Evolutionary conservation across 2,329 filamentous ascomycete genomes (phyloP).

Genomic region (Neoarthrinium moseri): DNA sequence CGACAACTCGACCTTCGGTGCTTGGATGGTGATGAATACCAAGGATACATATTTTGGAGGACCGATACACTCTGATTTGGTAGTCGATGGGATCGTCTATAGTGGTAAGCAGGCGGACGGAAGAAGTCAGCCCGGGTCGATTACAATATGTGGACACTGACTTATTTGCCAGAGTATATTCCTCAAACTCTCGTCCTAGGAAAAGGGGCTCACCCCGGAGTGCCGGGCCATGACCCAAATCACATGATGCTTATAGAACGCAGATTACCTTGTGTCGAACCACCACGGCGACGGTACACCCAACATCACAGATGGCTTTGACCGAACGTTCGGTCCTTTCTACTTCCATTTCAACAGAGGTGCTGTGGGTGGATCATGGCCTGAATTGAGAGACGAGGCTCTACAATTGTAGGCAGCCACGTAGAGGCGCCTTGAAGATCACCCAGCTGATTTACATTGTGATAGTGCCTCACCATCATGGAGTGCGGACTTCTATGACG

Average conservation of each 20-base stretch:
- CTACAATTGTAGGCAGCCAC: slow-evolving; percentile 30
- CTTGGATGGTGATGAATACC: slow-evolving; percentile 65
- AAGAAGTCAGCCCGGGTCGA: no score
- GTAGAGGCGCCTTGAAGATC: not conserved
- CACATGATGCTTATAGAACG: not conserved
- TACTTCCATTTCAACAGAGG: slow-evolving; percentile 64
- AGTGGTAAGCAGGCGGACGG: no score
- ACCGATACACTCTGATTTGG: slow-evolving; percentile 60
- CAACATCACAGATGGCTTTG: slow-evolving; percentile 63
- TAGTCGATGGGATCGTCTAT: slow-evolving; percentile 64
- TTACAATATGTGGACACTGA: no score
- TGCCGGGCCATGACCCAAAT: no score
- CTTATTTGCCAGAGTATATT: no score
- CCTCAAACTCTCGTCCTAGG: no score
- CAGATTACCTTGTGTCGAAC: slow-evolving; percentile 57
- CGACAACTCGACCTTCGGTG: slow-evolving; percentile 54
- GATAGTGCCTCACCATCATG: slow-evolving; percentile 43
- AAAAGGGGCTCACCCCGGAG: no score
- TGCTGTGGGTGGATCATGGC: slow-evolving; percentile 39
- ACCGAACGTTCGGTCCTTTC: slow-evolving; percentile 62
- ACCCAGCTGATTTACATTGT: not conserved
- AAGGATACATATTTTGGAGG: slow-evolving; percentile 63
- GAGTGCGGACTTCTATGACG: slow-evolving; percentile 62
- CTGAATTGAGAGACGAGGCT: slow-evolving; percentile 53
- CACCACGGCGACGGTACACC: slow-evolving; percentile 63